Conservation (phyloP, 768 basidiomycete species). For the Suillus clintonianus region DNA sequence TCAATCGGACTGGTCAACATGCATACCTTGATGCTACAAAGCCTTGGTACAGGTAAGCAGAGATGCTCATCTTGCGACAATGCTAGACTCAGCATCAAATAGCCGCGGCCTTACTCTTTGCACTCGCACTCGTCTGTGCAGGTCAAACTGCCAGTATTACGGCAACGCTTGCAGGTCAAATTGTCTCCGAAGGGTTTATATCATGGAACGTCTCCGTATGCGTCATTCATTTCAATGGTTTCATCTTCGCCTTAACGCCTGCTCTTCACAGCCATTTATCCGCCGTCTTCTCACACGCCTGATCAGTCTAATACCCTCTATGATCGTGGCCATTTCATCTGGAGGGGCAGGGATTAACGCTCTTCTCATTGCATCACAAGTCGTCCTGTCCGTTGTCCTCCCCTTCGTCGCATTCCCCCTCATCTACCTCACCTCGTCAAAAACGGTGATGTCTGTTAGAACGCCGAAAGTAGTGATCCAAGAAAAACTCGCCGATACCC, state of each 20-base stretch:
- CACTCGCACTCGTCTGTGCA: constrained; percentile 45
- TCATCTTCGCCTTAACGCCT: neutral
- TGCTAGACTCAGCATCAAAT: neutral
- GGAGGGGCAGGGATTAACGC: constrained; percentile 45
- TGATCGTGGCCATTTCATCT: constrained; percentile 44
- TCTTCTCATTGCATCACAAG: constrained; percentile 52
- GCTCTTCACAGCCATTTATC: constrained; percentile 26
- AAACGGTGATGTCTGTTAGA: constrained; percentile 29
- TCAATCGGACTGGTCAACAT: constrained; percentile 45
- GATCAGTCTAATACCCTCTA: constrained; percentile 46
- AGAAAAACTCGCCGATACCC: neutral
- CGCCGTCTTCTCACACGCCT: constrained; percentile 47
- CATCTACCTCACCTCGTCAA: constrained; percentile 40
- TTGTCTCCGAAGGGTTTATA: constrained; percentile 51
- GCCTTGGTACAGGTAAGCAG: constrained; percentile 38
- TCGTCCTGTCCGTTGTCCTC: constrained; percentile 47
- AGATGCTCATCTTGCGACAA: neutral
- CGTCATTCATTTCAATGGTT: neutral
- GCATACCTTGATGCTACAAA: constrained; percentile 38
- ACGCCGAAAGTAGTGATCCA: constrained; percentile 1
- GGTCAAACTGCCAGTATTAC: constrained; percentile 54
- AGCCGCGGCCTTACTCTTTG: constrained; percentile 44
- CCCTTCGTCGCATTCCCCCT: constrained; percentile 47
- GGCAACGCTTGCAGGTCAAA: constrained; percentile 49
- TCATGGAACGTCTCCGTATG: constrained; percentile 45